A percentile compares a stretch with the other conserved stretches of the same genome.
Conservation (phyloP, 108 stramenopile species). For the Craspedostauros australis region DNA sequence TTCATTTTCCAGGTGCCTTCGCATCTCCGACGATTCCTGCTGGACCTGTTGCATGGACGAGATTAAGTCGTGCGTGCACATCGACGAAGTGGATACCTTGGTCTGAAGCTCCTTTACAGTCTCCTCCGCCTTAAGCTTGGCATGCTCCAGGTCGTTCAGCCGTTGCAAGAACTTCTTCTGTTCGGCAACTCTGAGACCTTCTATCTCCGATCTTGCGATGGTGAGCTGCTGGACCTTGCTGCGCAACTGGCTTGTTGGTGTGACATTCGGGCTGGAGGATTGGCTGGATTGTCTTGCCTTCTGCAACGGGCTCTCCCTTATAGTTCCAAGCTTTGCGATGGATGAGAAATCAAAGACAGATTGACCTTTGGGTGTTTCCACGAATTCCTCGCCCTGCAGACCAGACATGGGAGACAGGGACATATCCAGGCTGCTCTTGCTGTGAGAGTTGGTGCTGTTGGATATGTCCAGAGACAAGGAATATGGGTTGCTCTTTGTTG, state of each 20-base stretch:
- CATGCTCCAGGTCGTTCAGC: constrained; percentile 5
- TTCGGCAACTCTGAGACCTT: background rate
- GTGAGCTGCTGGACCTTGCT: constrained; percentile 8
- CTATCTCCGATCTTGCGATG: background rate
- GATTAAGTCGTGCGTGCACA: background rate
- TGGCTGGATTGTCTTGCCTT: too few relatives aligned
- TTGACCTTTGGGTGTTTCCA: constrained; percentile 12
- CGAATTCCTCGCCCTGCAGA: constrained; percentile 12
- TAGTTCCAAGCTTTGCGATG: too few relatives aligned
- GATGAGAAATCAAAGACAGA: too few relatives aligned
- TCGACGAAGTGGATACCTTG: constrained; percentile 3
- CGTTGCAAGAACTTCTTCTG: background rate
- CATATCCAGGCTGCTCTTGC: constrained; percentile 17
- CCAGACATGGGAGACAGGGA: constrained; percentile 20
- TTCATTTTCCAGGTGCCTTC: constrained; percentile 4
- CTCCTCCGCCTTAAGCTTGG: constrained; percentile 7
- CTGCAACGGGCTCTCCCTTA: too few relatives aligned
- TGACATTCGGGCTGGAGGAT: too few relatives aligned
- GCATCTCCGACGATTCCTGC: constrained; percentile 5
- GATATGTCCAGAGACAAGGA: too few relatives aligned
- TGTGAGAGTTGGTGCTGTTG: too few relatives aligned
- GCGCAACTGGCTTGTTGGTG: too few relatives aligned
- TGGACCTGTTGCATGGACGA: constrained; percentile 1
- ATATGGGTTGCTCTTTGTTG: too few relatives aligned
- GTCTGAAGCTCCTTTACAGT: constrained; percentile 7